These are phyloP conservation scores for Aegilops bicornis DNA, from an alignment of 176 grass and related monocot species.

Conservation along the genomic window DNA sequence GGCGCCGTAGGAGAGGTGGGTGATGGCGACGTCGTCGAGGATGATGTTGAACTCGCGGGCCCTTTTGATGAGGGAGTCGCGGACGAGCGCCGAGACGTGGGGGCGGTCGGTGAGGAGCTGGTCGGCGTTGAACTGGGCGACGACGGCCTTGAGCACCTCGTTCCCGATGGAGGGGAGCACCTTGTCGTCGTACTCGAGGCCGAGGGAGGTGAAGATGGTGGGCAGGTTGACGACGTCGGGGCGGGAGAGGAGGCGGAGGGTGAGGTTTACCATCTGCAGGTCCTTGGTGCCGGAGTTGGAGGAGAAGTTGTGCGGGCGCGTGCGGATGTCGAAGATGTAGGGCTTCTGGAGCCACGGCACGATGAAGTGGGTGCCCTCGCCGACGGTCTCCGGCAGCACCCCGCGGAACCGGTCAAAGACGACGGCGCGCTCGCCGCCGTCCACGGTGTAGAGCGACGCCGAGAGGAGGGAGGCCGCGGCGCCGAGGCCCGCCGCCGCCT, in stretches of 20 bases:
- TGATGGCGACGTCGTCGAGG: slow-evolving; percentile 98
- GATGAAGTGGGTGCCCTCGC: slow-evolving; percentile 96
- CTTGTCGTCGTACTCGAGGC: slow-evolving; percentile 97
- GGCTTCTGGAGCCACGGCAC: slow-evolving; percentile 98
- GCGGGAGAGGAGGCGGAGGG: slow-evolving; percentile 90
- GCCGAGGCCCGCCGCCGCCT: slow-evolving; percentile 71
- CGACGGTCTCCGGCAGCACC: slow-evolving; percentile 69
- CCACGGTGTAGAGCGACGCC: slow-evolving; percentile 87
- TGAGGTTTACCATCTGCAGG: slow-evolving; percentile 97
- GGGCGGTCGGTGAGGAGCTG: slow-evolving; percentile 94
- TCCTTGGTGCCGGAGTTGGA: slow-evolving; percentile 99
- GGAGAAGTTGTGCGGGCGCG: slow-evolving; percentile 93
- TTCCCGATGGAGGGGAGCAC: slow-evolving; percentile 99
- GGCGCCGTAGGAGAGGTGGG: slow-evolving; percentile 89
- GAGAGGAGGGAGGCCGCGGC: slow-evolving; percentile 52
- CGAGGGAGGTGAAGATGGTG: slow-evolving; percentile 99
- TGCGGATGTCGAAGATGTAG: slow-evolving; percentile 97
- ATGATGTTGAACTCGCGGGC: slow-evolving; percentile 97
- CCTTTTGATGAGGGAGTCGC: slow-evolving; percentile 81
- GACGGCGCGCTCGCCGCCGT: slow-evolving; percentile 93
- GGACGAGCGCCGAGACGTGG: slow-evolving; percentile 89
- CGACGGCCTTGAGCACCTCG: slow-evolving; percentile 98
- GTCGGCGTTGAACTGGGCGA: slow-evolving; percentile 99
- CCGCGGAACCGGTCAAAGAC: slow-evolving; percentile 97
- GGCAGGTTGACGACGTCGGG: slow-evolving; percentile 77